Conservation (phyloP, 140 eudicot species). For the Stevia rebaudiana region DNA sequence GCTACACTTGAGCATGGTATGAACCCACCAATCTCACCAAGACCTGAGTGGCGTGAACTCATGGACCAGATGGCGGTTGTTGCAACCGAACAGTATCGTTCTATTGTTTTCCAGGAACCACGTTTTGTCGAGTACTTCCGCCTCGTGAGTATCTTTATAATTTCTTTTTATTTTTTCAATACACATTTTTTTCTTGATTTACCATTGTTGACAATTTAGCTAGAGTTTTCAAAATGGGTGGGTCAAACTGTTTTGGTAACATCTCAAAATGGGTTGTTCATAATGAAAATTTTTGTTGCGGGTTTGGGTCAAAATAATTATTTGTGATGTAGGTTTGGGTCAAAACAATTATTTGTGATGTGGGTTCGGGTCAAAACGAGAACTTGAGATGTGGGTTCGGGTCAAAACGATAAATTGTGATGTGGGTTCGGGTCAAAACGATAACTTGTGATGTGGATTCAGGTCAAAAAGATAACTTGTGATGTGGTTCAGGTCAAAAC, state of each 20-base stretch:
- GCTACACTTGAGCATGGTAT: constrained; percentile 99
- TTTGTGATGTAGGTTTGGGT: no score
- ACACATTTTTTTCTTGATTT: not conserved
- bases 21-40: constrained; percentile 92
- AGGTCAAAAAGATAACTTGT: not conserved
- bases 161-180: constrained; percentile 4
- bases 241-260: not conserved
- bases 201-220: not conserved
- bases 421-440: no score
- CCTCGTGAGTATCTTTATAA: constrained; percentile 49
- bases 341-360: no score
- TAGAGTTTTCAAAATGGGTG: not conserved
- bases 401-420: no score
- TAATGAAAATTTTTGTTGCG: no score
- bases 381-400: no score
- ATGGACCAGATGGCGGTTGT: constrained; percentile 82
- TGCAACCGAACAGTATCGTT: constrained; percentile 85
- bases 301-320: no score
- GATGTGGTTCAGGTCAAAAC: not conserved
- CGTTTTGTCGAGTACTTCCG: constrained; percentile 99
- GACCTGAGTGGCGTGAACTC: constrained; percentile 91
- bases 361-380: no score
- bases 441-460: no score
- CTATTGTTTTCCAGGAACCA: constrained; percentile 85
- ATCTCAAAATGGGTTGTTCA: not conserved